Conservation (phyloP, 371 early-diverging fungal genomes). For the Apophysomyces variabilis region DNA sequence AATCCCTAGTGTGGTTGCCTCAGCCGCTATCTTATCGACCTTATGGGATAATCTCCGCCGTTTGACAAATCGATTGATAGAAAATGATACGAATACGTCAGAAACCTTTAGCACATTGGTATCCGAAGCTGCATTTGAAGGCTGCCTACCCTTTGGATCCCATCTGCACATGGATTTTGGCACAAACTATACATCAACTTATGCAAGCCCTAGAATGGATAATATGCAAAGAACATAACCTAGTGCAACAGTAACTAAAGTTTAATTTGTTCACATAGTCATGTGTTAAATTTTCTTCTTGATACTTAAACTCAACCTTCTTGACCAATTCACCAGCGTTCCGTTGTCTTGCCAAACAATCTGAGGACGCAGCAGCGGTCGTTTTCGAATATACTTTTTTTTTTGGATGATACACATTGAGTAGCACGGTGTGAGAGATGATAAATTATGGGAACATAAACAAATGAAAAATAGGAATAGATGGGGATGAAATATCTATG, state of each 20-base stretch:
- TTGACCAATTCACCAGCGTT: too few species aligned
- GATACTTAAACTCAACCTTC: neutral
- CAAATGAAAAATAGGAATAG: neutral
- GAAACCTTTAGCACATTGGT: constrained; percentile 43
- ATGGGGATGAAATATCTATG: constrained; percentile 25
- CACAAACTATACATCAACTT: constrained; percentile 10
- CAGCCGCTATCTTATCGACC: constrained; percentile 43
- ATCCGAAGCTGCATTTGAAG: constrained; percentile 51
- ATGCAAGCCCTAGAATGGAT: constrained; percentile 9
- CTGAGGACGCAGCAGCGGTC: too few species aligned
- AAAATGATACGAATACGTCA: constrained; percentile 49
- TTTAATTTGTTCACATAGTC: neutral
- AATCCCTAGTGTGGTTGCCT: constrained; percentile 31
- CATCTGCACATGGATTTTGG: constrained; percentile 54
- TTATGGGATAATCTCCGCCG: constrained; percentile 47
- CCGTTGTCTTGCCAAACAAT: too few species aligned
- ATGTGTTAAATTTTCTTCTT: neutral
- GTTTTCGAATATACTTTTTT: too few species aligned
- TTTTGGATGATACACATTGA: neutral
- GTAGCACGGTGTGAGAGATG: neutral
- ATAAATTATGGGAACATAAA: neutral
- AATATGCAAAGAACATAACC: constrained; percentile 4
- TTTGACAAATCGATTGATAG: constrained; percentile 42
- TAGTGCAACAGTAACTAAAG: neutral
- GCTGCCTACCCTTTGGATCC: constrained; percentile 49